These are phyloP conservation scores for Uncinocarpus reesii DNA, from an alignment of 2,329 filamentous ascomycete genomes.

Conservation along the genomic window DNA sequence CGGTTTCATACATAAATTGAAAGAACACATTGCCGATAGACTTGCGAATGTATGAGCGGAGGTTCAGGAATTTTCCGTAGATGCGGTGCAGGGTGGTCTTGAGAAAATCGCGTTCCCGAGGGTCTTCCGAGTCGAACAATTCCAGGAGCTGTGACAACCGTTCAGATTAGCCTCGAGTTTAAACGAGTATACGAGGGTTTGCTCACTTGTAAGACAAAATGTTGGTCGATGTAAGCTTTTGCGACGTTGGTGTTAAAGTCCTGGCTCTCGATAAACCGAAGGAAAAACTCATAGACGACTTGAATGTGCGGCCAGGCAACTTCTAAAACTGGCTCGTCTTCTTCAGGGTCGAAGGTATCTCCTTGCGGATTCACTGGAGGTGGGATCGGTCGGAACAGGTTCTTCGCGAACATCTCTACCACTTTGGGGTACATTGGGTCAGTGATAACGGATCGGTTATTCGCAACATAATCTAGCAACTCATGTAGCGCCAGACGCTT, in stretches of 20 bases:
- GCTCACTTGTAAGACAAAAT: slow-evolving; percentile 72
- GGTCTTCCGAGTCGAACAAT: slow-evolving; percentile 95
- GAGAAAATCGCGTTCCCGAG: slow-evolving; percentile 88
- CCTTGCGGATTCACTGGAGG: slow-evolving; percentile 96
- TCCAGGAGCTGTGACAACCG: slow-evolving; percentile 61
- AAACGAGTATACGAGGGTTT: slow-evolving; percentile 13
- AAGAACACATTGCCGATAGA: slow-evolving; percentile 99
- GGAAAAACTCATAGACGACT: slow-evolving; percentile 98
- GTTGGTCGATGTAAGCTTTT: slow-evolving; percentile 96
- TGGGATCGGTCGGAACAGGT: slow-evolving; percentile 91
- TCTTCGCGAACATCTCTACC: slow-evolving; percentile 99
- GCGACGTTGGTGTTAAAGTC: slow-evolving; percentile 99
- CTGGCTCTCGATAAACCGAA: slow-evolving; percentile 97
- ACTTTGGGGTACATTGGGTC: slow-evolving; percentile 98
- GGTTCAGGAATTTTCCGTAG: slow-evolving; percentile 96
- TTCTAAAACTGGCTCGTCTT: slow-evolving; percentile 94
- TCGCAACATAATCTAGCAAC: slow-evolving; percentile 92
- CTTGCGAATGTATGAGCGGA: slow-evolving; percentile 90
- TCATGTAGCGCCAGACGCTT: slow-evolving; percentile 93
- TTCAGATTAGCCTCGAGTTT: slow-evolving; percentile 5
- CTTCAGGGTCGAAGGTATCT: slow-evolving; percentile 95
- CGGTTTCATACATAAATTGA: slow-evolving; percentile 97
- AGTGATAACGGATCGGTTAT: slow-evolving; percentile 96
- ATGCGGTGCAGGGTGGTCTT: slow-evolving; percentile 97
- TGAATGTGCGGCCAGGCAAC: slow-evolving; percentile 99